Evolutionary conservation across 768 basidiomycete genomes (phyloP).

Genomic region (Boletus sp.): DNA sequence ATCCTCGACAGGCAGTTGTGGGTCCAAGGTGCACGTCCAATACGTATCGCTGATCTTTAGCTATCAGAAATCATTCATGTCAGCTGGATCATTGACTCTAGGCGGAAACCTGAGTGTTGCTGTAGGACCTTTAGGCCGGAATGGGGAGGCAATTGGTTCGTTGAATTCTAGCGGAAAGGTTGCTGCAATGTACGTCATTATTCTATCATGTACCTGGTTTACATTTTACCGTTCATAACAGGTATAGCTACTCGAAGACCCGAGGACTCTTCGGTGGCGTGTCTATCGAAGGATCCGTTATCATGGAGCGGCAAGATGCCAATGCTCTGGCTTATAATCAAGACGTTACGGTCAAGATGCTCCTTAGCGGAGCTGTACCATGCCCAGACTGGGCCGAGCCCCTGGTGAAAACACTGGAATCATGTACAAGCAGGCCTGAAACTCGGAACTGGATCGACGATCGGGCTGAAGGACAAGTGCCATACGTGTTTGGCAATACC

Average conservation of each 20-base stretch:
- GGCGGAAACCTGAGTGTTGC: slow-evolving; percentile 91
- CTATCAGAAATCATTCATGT: slow-evolving; percentile 83
- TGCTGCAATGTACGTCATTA: slow-evolving; percentile 74
- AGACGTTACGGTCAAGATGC: slow-evolving; percentile 71
- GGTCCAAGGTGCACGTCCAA: slow-evolving; percentile 26
- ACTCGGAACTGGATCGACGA: slow-evolving; percentile 67
- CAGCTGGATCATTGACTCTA: slow-evolving; percentile 84
- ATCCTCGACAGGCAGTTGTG: slow-evolving; percentile 55
- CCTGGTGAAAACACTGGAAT: slow-evolving; percentile 72
- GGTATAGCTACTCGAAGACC: slow-evolving; percentile 91
- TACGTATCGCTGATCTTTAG: neutral
- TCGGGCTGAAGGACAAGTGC: slow-evolving; percentile 35
- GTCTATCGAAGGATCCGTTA: slow-evolving; percentile 84
- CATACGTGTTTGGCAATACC: slow-evolving; percentile 53
- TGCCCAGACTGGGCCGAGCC: slow-evolving; percentile 77
- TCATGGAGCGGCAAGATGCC: slow-evolving; percentile 92
- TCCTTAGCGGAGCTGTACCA: slow-evolving; percentile 75
- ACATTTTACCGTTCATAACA: slow-evolving; percentile 25
- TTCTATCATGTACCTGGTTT: neutral
- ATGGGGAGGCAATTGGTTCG: slow-evolving; percentile 85
- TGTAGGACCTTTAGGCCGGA: slow-evolving; percentile 89
- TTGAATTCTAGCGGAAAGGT: slow-evolving; percentile 83
- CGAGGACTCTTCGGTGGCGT: slow-evolving; percentile 93
- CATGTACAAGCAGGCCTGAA: slow-evolving; percentile 69
- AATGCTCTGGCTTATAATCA: slow-evolving; percentile 78